Conservation (phyloP, 345 rosid species). For the Populus nigra region DNA sequence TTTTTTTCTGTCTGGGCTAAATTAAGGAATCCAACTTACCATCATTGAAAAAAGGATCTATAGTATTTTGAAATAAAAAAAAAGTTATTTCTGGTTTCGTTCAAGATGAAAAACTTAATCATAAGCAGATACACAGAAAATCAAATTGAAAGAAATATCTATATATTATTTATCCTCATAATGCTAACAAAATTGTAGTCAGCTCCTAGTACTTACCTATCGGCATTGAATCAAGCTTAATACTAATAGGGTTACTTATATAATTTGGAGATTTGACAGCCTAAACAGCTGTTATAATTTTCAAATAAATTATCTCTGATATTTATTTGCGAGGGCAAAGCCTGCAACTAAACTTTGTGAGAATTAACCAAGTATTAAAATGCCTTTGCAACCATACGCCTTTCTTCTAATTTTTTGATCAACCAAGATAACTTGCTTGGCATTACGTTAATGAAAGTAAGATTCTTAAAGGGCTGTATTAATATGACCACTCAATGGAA, state of each 20-base stretch:
- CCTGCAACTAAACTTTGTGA: neutral
- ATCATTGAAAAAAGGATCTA: neutral
- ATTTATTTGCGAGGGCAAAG: neutral
- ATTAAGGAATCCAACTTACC: neutral
- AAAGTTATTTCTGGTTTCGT: too few species aligned
- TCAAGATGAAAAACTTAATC: too few species aligned
- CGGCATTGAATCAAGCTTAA: neutral
- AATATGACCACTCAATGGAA: neutral
- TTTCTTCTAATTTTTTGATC: neutral
- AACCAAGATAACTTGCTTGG: neutral
- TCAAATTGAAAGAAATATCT: too few species aligned
- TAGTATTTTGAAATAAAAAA: too few species aligned
- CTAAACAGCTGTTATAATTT: too few species aligned
- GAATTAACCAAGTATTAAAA: neutral
- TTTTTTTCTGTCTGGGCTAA: neutral
- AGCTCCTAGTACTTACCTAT: neutral
- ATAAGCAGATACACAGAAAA: too few species aligned
- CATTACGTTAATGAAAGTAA: neutral
- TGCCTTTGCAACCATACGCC: neutral
- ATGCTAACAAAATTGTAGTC: neutral
- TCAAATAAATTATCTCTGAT: too few species aligned
- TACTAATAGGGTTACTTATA: neutral
- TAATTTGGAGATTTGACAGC: neutral
- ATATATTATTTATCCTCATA: neutral
- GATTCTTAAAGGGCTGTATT: neutral